These are phyloP conservation scores for Dictyostelium purpureum DNA, from an alignment of 78 protist genomes.

Conservation along the genomic window DNA sequence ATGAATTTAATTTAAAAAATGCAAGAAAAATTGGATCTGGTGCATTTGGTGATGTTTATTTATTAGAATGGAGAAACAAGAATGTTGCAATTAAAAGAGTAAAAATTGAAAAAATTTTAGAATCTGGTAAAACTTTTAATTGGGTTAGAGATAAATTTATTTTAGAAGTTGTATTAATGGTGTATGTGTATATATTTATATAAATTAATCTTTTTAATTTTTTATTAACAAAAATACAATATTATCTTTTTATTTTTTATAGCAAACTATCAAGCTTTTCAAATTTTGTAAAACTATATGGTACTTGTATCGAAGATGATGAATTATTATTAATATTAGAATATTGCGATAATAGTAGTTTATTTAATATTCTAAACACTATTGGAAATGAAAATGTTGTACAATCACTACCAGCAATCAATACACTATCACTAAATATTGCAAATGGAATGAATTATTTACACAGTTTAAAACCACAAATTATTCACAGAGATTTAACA, in stretches of 20 bases:
- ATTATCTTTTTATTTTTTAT: background rate
- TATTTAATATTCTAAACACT: constrained; percentile 55
- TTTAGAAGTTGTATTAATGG: constrained; percentile 71
- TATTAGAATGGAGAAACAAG: constrained; percentile 31
- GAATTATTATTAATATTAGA: constrained; percentile 70
- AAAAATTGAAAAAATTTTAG: constrained; percentile 57
- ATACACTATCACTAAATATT: constrained; percentile 39
- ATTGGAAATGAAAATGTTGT: constrained; percentile 21
- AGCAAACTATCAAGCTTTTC: constrained; percentile 61
- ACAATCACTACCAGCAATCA: constrained; percentile 39
- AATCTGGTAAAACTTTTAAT: constrained; percentile 67
- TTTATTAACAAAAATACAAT: background rate
- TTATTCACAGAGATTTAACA: constrained; percentile 76
- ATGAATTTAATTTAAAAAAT: constrained; percentile 32
- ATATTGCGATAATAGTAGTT: constrained; percentile 68
- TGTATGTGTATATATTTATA: constrained; percentile 7
- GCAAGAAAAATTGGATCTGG: constrained; percentile 71
- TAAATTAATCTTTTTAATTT: no score
- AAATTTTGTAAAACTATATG: constrained; percentile 76
- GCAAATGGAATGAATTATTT: constrained; percentile 74
- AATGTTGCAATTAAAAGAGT: constrained; percentile 72
- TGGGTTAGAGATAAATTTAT: constrained; percentile 69
- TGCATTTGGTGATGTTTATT: constrained; percentile 77
- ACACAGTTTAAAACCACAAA: constrained; percentile 73
- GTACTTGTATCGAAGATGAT: constrained; percentile 40